A percentile compares a stretch with the other conserved stretches of the same genome.
These are phyloP conservation scores for Candida glucosophila DNA, from an alignment of 1,139 yeast genomes.

Conservation along the genomic window DNA sequence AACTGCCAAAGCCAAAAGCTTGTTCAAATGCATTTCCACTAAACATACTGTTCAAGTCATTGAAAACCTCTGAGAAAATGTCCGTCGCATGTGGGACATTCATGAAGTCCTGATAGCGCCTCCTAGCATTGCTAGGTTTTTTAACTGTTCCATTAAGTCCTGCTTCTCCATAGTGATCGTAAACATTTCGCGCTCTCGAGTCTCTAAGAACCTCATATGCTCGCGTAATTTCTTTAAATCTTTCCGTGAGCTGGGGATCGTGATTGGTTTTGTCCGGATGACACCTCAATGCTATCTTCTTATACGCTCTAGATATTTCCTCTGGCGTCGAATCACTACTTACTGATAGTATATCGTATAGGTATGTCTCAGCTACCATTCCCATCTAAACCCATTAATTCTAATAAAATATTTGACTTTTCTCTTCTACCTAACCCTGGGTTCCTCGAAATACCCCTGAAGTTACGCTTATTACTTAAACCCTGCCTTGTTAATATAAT, in stretches of 20 bases:
- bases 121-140: slow-evolving; percentile 5
- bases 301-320: slow-evolving; percentile 33
- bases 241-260: slow-evolving; percentile 34
- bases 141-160: slow-evolving; percentile 27
- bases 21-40: slow-evolving; percentile 7
- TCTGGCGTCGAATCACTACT: slow-evolving; percentile 25
- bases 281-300: slow-evolving; percentile 31
- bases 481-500: no score
- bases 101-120: slow-evolving; percentile 4
- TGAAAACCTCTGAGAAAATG: slow-evolving; percentile 33
- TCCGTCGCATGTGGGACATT: slow-evolving; percentile 12
- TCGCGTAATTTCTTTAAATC: slow-evolving; percentile 33
- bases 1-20: slow-evolving; percentile 7
- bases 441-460: no score
- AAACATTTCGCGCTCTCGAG: slow-evolving; percentile 18
- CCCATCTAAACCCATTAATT: background rate
- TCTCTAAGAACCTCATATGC: slow-evolving; percentile 37
- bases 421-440: no score
- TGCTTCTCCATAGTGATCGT: slow-evolving; percentile 31
- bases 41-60: slow-evolving; percentile 27
- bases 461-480: no score
- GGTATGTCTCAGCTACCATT: slow-evolving; percentile 25
- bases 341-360: slow-evolving; percentile 33
- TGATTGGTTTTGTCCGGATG: slow-evolving; percentile 44
- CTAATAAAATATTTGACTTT: no score